Evolutionary conservation across 2,329 filamentous ascomycete genomes (phyloP).

Genomic region (Decorospora gaudefroyi): DNA sequence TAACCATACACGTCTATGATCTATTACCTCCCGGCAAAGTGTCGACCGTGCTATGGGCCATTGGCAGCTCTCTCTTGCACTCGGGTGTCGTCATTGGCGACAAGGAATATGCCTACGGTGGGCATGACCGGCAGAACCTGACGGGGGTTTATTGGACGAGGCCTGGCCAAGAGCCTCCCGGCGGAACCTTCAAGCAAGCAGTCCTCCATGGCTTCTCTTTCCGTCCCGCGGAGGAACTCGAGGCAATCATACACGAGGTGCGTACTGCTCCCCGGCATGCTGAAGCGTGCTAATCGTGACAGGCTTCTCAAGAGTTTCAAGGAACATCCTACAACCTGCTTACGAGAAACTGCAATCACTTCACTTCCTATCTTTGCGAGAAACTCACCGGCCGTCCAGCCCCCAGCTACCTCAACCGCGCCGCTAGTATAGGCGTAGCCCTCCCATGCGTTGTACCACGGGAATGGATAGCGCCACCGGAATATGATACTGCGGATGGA

Average conservation of each 20-base stretch:
- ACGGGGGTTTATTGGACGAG: constrained; percentile 85
- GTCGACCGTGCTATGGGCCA: constrained; percentile 75
- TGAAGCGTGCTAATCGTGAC: not conserved
- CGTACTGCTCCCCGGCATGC: not conserved
- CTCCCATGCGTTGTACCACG: constrained; percentile 80
- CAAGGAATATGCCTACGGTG: constrained; percentile 82
- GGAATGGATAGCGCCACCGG: constrained; percentile 80
- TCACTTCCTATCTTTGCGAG: constrained; percentile 76
- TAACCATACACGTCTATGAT: constrained; percentile 78
- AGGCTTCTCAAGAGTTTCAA: constrained; percentile 71
- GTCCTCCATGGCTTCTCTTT: constrained; percentile 81
- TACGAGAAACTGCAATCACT: constrained; percentile 87
- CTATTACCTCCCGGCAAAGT: constrained; percentile 75
- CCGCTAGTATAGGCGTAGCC: constrained; percentile 79
- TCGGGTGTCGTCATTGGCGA: constrained; percentile 81
- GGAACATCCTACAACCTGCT: constrained; percentile 80
- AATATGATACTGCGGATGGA: constrained; percentile 73
- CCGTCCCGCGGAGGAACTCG: constrained; percentile 69
- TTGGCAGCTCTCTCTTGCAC: constrained; percentile 78
- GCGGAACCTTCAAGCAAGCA: constrained; percentile 74
- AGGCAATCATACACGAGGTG: constrained; percentile 65
- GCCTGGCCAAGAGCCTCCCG: constrained; percentile 72
- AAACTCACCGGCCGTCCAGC: constrained; percentile 71
- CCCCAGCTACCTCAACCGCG: constrained; percentile 78
- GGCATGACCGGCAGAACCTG: constrained; percentile 69